Evolutionary conservation across 1,139 yeast species (phyloP).

Genomic region (Yamadazyma sp.): DNA sequence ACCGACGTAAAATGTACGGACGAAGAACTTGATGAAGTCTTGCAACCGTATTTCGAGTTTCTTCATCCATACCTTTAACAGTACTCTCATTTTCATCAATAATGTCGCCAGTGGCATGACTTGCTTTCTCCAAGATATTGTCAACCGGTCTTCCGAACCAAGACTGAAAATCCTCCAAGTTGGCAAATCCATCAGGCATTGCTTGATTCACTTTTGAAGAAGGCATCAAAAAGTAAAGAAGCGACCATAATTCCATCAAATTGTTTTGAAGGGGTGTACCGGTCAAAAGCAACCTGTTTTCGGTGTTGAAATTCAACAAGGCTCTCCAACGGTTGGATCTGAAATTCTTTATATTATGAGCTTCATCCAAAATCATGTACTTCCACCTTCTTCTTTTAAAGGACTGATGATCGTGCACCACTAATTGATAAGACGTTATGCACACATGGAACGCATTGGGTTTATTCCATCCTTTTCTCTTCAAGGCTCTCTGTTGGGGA

Average conservation of each 20-base stretch:
- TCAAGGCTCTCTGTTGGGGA: slow-evolving; percentile 96
- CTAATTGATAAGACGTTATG: slow-evolving; percentile 93
- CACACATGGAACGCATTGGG: slow-evolving; percentile 96
- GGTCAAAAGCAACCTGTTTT: slow-evolving; percentile 79
- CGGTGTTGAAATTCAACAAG: slow-evolving; percentile 86
- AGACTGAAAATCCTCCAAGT: slow-evolving; percentile 90
- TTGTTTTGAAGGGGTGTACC: slow-evolving; percentile 97
- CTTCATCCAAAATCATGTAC: slow-evolving; percentile 96
- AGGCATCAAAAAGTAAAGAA: slow-evolving; percentile 94
- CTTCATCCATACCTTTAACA: slow-evolving; percentile 49
- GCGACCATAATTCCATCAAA: slow-evolving; percentile 90
- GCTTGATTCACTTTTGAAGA: slow-evolving; percentile 66
- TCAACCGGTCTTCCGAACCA: slow-evolving; percentile 99
- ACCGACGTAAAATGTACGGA: slow-evolving; percentile 86
- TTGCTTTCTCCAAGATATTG: slow-evolving; percentile 70
- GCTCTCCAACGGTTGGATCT: slow-evolving; percentile 98
- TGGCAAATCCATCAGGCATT: slow-evolving; percentile 96
- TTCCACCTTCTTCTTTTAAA: slow-evolving; percentile 93
- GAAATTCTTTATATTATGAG: slow-evolving; percentile 95
- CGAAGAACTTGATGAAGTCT: slow-evolving; percentile 91
- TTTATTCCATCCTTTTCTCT: slow-evolving; percentile 96
- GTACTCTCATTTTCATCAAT: slow-evolving; percentile 43
- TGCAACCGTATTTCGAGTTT: slow-evolving; percentile 80
- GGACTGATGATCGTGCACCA: slow-evolving; percentile 93
- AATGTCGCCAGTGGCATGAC: slow-evolving; percentile 49